Base-by-base conservation (phyloP, 2,329 filamentous ascomycete species). In the Cladosporium halotolerans region DNA sequence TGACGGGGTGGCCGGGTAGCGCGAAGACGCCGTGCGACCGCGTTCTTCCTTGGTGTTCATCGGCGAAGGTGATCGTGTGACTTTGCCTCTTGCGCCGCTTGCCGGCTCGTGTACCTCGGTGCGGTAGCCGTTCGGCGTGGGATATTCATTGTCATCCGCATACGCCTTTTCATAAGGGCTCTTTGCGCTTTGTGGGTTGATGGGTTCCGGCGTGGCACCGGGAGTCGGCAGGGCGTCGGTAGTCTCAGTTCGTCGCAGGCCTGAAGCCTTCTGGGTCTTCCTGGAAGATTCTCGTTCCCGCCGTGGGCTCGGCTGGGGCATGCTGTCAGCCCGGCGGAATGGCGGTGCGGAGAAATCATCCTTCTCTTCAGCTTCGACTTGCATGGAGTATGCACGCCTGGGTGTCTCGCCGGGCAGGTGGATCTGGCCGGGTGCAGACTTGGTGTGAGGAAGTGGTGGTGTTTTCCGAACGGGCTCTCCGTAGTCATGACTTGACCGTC, bases 261-360 rank as follows among this genome's bases (percentile, higher is more conserved):
- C 51, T 10, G 65, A 63, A 31, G 55, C 48, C 42, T 59, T 64
- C 28, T 50, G 49, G 2, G 59, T 58, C 19, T 49, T 54, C n/a
- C 54, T 45, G 23, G 55, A 43, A 14, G 55, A 57, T 23, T 61
- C 60, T 9, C 45, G 33, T 9, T 57, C 53, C 18, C 48, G 48
- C 7, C 48, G 39, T 16, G 31, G 34, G 9, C 54, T 52, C 18
- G 53, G 43, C 16, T 53, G 19, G 11, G 66, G 73, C 73, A 73
- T 74, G 1, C 72, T 76, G 46, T 75, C 67, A 28, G 73, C 66
- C 54, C 74, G 73, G 46, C 63, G 68, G 42, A 75, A 63, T 34
- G 53, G 54, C 19, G 70, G 66, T 3, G 66, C 66, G 50, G 67
- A 68, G 45, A 67, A 66, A 13, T 63, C 62, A 7, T 67, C 67